These are phyloP conservation scores for Lipomyces anomalus DNA, from an alignment of 805 yeast genomes.

Conservation along the genomic window DNA sequence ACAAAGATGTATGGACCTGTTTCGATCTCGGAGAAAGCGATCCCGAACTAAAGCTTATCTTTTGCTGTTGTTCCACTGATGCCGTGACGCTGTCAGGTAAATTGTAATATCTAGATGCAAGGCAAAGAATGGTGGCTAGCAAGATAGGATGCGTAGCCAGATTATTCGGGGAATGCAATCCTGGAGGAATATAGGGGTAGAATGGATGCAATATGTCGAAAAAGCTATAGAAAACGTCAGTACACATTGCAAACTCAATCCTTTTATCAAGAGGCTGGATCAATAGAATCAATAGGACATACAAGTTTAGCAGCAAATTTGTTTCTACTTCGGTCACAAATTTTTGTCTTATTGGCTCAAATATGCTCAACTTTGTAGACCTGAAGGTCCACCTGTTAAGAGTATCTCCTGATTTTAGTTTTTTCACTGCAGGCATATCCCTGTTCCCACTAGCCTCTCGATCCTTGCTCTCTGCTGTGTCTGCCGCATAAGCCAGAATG, in stretches of 20 bases:
- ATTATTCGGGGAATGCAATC: conserved; percentile 58
- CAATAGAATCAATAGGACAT: neutral
- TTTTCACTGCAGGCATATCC: conserved; percentile 3
- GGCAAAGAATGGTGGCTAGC: conserved; percentile 72
- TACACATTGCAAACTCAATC: conserved; percentile 51
- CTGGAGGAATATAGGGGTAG: conserved; percentile 79
- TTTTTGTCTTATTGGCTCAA: conserved; percentile 34
- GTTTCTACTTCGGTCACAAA: conserved; percentile 50
- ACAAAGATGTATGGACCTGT: conserved; percentile 63
- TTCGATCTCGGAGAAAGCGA: conserved; percentile 11
- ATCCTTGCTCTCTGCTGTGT: conserved; percentile 19
- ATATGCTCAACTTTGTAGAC: conserved; percentile 16
- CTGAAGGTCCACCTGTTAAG: conserved; percentile 19
- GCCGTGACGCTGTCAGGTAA: conserved; percentile 36
- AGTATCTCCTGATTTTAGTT: neutral
- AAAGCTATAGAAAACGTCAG: conserved; percentile 46
- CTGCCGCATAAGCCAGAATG: conserved; percentile 37
- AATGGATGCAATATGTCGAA: conserved; percentile 80
- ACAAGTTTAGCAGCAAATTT: conserved; percentile 28
- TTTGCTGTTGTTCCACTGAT: conserved; percentile 2
- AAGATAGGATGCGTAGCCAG: conserved; percentile 76
- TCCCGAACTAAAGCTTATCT: neutral
- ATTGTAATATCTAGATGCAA: conserved; percentile 70
- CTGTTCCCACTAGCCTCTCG: neutral
- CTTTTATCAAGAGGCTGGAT: neutral